Conservation (phyloP, 345 rosid genomes). For the Hibiscus mutabilis region DNA sequence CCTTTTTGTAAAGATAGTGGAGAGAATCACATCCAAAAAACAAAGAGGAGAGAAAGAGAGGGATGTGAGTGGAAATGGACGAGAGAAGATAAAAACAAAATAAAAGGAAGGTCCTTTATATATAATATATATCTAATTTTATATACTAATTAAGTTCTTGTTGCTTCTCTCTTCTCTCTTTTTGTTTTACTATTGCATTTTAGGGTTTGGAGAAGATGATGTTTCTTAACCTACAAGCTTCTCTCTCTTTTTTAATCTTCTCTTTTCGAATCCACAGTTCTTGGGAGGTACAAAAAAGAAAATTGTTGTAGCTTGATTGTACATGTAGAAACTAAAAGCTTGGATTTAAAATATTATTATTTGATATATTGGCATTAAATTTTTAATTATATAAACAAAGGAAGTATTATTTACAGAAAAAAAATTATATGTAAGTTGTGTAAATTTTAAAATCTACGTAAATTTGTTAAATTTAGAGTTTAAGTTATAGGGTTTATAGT, state of each 20-base stretch:
- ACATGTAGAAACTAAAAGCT: no score
- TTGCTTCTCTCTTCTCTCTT: constrained; percentile 17
- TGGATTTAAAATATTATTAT: no score
- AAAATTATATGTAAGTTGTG: no score
- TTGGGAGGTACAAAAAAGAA: no score
- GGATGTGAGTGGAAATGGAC: constrained; percentile 27
- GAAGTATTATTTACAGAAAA: no score
- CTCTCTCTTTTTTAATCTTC: constrained; percentile 1
- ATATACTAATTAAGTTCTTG: neutral
- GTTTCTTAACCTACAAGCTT: constrained; percentile 47
- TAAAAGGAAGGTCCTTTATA: constrained; percentile 65
- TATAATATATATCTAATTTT: neutral
- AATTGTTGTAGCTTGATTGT: no score
- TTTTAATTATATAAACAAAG: no score
- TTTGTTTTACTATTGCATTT: constrained; percentile 48
- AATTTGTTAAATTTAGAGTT: no score
- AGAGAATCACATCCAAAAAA: constrained; percentile 44
- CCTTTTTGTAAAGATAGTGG: constrained; percentile 32
- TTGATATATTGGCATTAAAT: no score
- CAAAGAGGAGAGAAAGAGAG: neutral
- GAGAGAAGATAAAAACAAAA: constrained; percentile 37
- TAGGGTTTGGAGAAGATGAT: constrained; percentile 39
- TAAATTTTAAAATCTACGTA: no score
- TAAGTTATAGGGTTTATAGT: no score
- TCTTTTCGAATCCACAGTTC: neutral